Conservation (phyloP, 2,329 filamentous ascomycete genomes). For the Periconia sp. region DNA sequence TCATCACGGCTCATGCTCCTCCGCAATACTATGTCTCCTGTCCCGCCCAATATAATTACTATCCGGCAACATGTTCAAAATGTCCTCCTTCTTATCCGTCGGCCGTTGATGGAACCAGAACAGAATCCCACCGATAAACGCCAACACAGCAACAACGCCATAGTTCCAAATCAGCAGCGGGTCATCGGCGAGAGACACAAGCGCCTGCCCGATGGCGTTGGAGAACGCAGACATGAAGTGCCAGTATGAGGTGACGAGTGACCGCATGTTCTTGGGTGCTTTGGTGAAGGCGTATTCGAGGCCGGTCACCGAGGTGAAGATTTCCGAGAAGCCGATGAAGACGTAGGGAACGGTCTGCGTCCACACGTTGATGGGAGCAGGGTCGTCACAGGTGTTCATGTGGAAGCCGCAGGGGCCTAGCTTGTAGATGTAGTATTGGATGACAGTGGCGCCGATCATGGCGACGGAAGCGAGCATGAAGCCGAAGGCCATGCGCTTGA, state of each 20-base stretch:
- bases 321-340: conserved; percentile 63
- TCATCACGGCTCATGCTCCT: conserved; percentile 12
- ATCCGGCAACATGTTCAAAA: conserved; percentile 65
- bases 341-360: conserved; percentile 57
- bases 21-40: conserved; percentile 31
- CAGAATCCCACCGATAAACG: conserved; percentile 64
- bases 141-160: conserved; percentile 65
- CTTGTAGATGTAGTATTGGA: conserved; percentile 68
- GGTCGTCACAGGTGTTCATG: conserved; percentile 60
- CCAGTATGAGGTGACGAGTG: conserved; percentile 72
- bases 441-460: conserved; percentile 58
- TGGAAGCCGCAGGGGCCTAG: conserved; percentile 65
- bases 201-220: conserved; percentile 72
- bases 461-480: conserved; percentile 55
- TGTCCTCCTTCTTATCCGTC: conserved; percentile 72
- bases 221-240: conserved; percentile 75
- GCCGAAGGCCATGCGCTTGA: conserved; percentile 60
- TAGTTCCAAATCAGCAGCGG: conserved; percentile 78
- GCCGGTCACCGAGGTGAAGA: conserved; percentile 65
- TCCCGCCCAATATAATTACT: conserved; percentile 41
- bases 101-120: conserved; percentile 74
- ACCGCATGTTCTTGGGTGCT: conserved; percentile 80
- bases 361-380: conserved; percentile 70
- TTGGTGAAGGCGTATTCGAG: conserved; percentile 81
- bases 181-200: conserved; percentile 66